phyloP scores from a whole-genome alignment of 352 stramenopile species.

The Phytopythium litorale region DNA sequence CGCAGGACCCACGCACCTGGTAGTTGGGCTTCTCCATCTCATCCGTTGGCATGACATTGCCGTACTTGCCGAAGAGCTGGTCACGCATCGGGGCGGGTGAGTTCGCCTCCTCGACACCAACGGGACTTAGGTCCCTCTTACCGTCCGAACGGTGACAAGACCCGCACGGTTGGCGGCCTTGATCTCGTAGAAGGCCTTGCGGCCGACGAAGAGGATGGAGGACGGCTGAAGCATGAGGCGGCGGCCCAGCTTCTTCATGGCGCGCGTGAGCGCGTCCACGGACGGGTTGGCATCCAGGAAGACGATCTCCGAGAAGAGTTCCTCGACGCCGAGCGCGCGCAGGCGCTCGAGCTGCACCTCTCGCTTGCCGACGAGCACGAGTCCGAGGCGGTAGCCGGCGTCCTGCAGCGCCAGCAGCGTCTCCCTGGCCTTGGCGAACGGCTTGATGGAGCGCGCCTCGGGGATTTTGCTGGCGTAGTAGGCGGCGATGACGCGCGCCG shows the following conservation, averaged over 20 bases:
- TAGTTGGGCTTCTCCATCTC: slow-evolving; percentile 79
- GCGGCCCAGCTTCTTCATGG: slow-evolving; percentile 68
- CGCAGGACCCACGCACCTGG: slow-evolving; percentile 30
- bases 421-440: slow-evolving; percentile 47
- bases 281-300: slow-evolving; percentile 67
- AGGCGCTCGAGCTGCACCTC: slow-evolving; percentile 74
- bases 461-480: slow-evolving; percentile 81
- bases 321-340: slow-evolving; percentile 53
- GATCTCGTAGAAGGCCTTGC: slow-evolving; percentile 86
- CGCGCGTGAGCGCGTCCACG: slow-evolving; percentile 51
- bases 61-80: slow-evolving; percentile 83
- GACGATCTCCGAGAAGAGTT: slow-evolving; percentile 63
- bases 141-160: slow-evolving; percentile 50
- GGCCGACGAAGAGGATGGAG: slow-evolving; percentile 76
- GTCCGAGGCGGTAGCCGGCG: slow-evolving; percentile 39
- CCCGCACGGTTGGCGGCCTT: slow-evolving; percentile 79
- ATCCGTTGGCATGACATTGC: slow-evolving; percentile 81
- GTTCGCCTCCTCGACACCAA: neutral
- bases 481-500: slow-evolving; percentile 54
- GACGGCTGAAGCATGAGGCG: slow-evolving; percentile 64
- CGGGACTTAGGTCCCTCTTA: neutral
- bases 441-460: slow-evolving; percentile 60
- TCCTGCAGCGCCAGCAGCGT: slow-evolving; percentile 54
- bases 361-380: slow-evolving; percentile 73
- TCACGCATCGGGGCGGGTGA: neutral